phyloP scores from a whole-genome alignment of 129 eudicot genomes.

The Logfia minima region DNA sequence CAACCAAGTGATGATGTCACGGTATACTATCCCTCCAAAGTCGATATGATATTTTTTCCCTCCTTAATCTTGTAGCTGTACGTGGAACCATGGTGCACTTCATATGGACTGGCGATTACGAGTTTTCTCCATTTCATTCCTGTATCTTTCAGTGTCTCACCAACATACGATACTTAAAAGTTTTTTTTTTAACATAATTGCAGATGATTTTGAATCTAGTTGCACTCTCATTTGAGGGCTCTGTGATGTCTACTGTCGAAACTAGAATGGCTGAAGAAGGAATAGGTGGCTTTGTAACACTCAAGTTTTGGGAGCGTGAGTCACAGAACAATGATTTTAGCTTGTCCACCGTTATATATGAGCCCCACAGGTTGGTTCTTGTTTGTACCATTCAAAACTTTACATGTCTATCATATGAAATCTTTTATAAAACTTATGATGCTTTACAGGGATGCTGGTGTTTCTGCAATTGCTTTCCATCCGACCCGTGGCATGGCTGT shows the following conservation, averaged over 20 bases:
- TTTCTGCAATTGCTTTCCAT: conserved; percentile 80
- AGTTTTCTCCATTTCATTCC: neutral
- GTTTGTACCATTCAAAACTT: neutral
- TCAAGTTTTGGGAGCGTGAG: conserved; percentile 78
- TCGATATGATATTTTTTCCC: neutral
- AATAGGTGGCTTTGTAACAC: conserved; percentile 82
- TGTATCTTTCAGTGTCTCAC: neutral
- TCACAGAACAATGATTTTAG: conserved; percentile 56
- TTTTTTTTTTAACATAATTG: conserved; percentile 12
- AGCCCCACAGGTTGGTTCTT: conserved; percentile 84
- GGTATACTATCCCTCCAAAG: conserved; percentile 36
- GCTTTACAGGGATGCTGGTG: conserved; percentile 58
- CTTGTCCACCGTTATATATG: conserved; percentile 83
- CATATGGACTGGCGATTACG: neutral
- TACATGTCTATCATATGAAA: neutral
- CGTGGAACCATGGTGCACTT: neutral
- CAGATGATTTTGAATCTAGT: conserved; percentile 77
- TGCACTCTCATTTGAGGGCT: conserved; percentile 81
- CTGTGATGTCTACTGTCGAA: conserved; percentile 84
- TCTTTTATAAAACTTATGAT: conserved; percentile 11
- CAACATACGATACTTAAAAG: neutral
- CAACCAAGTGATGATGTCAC: conserved; percentile 88
- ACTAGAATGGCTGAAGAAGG: conserved; percentile 88
- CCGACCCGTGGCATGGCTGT: conserved; percentile 75
- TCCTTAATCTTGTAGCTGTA: neutral